Evolutionary conservation across 768 basidiomycete species (phyloP), one percentile per base, ranked within the genome.

Genomic region (Lepiota venenata): DNA sequence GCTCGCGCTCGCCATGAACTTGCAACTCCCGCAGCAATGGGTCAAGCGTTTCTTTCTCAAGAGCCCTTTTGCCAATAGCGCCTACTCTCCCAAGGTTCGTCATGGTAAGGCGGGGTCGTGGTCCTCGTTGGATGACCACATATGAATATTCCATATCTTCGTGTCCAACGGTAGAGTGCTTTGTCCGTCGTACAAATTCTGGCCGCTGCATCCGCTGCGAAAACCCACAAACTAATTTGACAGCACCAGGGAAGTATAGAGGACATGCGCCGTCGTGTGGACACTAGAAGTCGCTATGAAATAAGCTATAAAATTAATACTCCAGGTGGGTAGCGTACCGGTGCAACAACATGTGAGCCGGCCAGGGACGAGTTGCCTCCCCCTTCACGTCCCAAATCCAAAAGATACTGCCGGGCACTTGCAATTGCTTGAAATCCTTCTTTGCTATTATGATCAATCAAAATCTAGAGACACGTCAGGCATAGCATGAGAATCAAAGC

Each of bases 101-200:
- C 12, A 62, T 62, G 1, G 65, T 58, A 39, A 65, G 58, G 14
- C 55, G 48, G 7, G 93, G 93, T 54, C 95, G 77, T 25, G 72
- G 58, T 2, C 95, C 96, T 47, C 93, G 79, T 29, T 84, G 85
- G 52, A 99, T 79, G 27, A 93, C 89, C 45, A 97, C 81, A 66
- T 99, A 99, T 15, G 92, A 91, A 66, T 94, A 98, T 32, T 81
- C 83, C 35, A 85, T 80, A 60, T 96, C 89, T 68, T 96, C 93
- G 58, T 95, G 90, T 1, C 93, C 93, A 29, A 80, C 69, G 21
- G 80, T 82, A 20, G 88, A 86, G 67, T 96, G 92, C 66, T 97
- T 98, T 16, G 94, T 98, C 55, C 74, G 78, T 25, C 93, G 85
- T 37, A 94, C 77, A 69, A 97, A 97, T 9, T 77, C 71, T 9